Evolutionary conservation across 148 eudicot species (phyloP).

Genomic region (Beta vulgaris): DNA sequence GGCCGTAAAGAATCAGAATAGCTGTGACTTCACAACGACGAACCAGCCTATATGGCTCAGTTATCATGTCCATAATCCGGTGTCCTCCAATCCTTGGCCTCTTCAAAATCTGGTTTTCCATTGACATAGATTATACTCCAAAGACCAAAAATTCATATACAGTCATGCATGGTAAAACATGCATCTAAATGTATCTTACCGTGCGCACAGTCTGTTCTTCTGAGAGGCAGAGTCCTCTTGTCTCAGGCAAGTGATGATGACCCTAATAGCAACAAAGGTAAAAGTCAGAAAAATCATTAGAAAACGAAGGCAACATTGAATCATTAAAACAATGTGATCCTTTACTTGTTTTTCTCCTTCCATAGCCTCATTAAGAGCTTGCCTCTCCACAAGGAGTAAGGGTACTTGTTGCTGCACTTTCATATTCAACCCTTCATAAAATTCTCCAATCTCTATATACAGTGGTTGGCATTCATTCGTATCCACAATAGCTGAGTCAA

Average conservation of each 20-base stretch:
- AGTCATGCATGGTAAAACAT: neutral
- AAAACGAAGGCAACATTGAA: neutral
- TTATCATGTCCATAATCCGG: conserved; percentile 67
- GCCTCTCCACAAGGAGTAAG: conserved; percentile 89
- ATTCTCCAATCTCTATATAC: conserved; percentile 88
- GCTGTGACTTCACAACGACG: conserved; percentile 94
- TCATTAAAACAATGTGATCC: neutral
- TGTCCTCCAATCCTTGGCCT: conserved; percentile 68
- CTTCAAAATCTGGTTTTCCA: conserved; percentile 53
- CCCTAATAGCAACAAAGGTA: conserved; percentile 46
- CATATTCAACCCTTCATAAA: conserved; percentile 93
- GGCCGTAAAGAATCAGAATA: conserved; percentile 80
- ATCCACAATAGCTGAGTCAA: conserved; percentile 92
- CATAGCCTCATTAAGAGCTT: conserved; percentile 97
- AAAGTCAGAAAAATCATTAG: conserved; percentile 3
- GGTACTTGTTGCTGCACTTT: conserved; percentile 92
- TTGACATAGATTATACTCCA: neutral
- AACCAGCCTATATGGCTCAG: conserved; percentile 69
- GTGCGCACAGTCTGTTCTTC: conserved; percentile 95
- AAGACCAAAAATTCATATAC: neutral
- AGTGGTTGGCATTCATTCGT: conserved; percentile 96
- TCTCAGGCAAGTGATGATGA: conserved; percentile 96
- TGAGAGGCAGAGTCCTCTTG: conserved; percentile 98
- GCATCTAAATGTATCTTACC: conserved; percentile 38
- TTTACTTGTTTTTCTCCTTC: conserved; percentile 93